phyloP scores from a whole-genome alignment of 2,329 filamentous ascomycete genomes.

The Penicillium sp. region DNA sequence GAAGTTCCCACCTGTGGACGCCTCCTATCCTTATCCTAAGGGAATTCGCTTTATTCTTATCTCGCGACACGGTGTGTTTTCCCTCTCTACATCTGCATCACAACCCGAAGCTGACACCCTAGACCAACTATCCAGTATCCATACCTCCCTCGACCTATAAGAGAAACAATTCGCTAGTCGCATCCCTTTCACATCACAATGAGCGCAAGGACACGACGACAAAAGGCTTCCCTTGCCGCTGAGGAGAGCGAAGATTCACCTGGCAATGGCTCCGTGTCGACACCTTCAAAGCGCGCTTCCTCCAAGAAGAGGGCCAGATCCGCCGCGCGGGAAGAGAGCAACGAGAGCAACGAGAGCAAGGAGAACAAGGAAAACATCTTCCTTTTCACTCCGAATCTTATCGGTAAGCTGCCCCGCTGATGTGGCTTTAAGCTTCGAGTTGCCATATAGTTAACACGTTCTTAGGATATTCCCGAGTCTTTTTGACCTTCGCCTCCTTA shows the following conservation, averaged over 20 bases:
- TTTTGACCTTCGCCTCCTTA: conserved; percentile 82
- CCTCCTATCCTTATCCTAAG: conserved; percentile 6
- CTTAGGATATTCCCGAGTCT: conserved; percentile 71
- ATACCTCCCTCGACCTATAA: not conserved
- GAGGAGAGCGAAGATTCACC: conserved; percentile 33
- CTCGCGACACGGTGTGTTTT: not conserved
- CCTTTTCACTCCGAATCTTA: conserved; percentile 76
- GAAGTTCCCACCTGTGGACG: not conserved
- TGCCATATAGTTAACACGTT: not conserved
- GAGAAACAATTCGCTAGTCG: not conserved
- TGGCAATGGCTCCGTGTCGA: conserved; percentile 31
- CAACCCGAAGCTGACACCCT: not conserved
- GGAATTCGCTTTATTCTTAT: conserved; percentile 2
- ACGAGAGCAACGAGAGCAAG: conserved; percentile 53
- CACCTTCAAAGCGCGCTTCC: conserved; percentile 29
- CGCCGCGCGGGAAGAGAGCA: conserved; percentile 32
- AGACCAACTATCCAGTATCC: not conserved
- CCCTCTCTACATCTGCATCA: not conserved
- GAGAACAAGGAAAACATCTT: conserved; percentile 75
- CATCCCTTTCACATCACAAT: conserved; percentile 24
- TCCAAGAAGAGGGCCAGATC: conserved; percentile 30
- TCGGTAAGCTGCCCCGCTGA: conserved; percentile 57
- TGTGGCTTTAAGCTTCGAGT: not conserved
- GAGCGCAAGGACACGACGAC: conserved; percentile 41
- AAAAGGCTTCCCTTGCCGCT: conserved; percentile 36